A percentile compares a stretch with the other conserved stretches of the same genome.
phyloP scores from a whole-genome alignment of 345 rosid species.

The Eucalyptus erythrocorys region DNA sequence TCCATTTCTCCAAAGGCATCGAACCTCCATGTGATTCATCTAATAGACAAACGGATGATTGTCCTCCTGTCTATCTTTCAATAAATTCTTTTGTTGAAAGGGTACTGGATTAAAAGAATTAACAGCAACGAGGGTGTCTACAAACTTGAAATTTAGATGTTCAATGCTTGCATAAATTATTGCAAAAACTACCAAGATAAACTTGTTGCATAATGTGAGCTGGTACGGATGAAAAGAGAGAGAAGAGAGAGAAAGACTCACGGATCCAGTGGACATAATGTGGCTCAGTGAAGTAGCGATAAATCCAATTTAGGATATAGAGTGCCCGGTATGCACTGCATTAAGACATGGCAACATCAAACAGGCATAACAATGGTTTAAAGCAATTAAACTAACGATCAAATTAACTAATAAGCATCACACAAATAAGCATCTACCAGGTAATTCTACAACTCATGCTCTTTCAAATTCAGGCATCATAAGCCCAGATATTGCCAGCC shows the following conservation, averaged over 20 bases:
- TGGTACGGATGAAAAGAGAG: background rate
- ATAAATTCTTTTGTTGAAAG: background rate
- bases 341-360: background rate
- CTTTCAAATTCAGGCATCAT: background rate
- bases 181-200: background rate
- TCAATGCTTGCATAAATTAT: background rate
- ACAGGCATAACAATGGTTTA: background rate
- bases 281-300: constrained; percentile 51
- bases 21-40: background rate
- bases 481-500: background rate
- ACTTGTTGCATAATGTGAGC: background rate
- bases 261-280: constrained; percentile 56
- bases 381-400: background rate
- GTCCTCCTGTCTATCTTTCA: background rate
- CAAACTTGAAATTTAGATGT: background rate
- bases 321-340: constrained; percentile 51
- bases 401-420: background rate
- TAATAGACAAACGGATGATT: background rate
- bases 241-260: constrained; percentile 3
- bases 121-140: background rate
- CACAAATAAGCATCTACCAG: background rate
- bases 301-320: constrained; percentile 57
- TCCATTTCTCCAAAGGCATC: background rate
- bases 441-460: background rate
- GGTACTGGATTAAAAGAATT: background rate